phyloP scores from a whole-genome alignment of 306 rosid species.

The Malus sylvestris region DNA sequence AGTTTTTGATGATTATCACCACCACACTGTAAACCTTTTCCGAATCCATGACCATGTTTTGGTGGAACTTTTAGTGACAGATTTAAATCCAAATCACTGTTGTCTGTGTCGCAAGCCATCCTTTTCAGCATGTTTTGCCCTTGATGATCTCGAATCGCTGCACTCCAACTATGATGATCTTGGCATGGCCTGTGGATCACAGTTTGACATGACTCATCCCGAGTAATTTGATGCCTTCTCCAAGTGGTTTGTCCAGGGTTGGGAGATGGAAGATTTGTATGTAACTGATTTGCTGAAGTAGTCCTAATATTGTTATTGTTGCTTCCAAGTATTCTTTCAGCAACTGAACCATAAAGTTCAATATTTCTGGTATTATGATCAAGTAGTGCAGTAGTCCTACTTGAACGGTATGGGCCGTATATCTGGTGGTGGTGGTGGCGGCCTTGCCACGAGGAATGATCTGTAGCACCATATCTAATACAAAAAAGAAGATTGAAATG shows the following conservation, averaged over 20 bases:
- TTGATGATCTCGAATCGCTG: neutral
- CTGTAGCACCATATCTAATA: constrained; percentile 2
- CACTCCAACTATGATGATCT: neutral
- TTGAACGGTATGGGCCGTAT: constrained; percentile 6
- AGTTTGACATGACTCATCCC: neutral
- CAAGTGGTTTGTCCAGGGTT: neutral
- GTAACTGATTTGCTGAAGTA: neutral
- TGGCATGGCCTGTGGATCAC: neutral
- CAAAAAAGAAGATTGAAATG: neutral
- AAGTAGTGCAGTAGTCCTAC: neutral
- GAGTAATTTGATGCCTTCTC: constrained; percentile 6
- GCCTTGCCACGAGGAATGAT: constrained; percentile 5
- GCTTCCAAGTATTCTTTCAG: constrained; percentile 17
- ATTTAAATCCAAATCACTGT: constrained; percentile 20
- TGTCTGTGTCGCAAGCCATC: constrained; percentile 10
- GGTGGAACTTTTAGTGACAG: constrained; percentile 23
- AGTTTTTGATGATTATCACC: neutral
- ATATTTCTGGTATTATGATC: constrained; percentile 2
- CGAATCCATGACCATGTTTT: constrained; percentile 3
- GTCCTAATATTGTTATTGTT: constrained; percentile 1
- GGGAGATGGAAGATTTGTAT: neutral
- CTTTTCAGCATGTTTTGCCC: constrained; percentile 19
- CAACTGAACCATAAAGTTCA: constrained; percentile 20
- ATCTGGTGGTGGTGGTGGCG: constrained; percentile 20
- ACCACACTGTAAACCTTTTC: neutral